Base-by-base conservation (phyloP, 306 rosid genomes). In the Prunus padus region DNA sequence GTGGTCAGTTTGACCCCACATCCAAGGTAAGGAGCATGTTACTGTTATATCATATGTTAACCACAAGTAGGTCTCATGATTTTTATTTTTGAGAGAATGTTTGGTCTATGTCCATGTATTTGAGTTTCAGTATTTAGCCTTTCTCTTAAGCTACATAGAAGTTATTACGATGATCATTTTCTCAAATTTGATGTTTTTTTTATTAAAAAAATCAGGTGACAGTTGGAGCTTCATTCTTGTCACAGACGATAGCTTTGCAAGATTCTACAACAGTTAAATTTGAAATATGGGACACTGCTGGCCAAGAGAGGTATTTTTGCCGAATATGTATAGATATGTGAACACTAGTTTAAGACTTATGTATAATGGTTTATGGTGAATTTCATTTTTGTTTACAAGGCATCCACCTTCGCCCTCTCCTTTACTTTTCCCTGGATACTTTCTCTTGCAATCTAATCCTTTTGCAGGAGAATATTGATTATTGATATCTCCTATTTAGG, bases 221-320 rank as follows among this genome's bases (percentile, higher is more conserved):
- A 59, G 98, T 96, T 56, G 99, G 99, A 80, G 99, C 99, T 70
- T 96, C 99, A 63, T 96, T 96, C 89, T 88, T 96, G 89, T 89
- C 98, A 22, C 99, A 96, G 87, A 96, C 99, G 60, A 96, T 96
- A 74, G 99, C 98, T 72, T 79, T 96, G 83, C 99, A 96, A 87
- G 99, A 96, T 84, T 96, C 99, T 55, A 90, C 99, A 42, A 96
- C 98, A 0, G 99, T 96, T 77, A 96, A 96, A 87, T 96, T 96
- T 84, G 99, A 96, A 91, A 96, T 96, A 82, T 96, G 99, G 99
- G 99, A 96, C 80, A 96, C 99, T 55, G 99, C 99, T 79, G 99
- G 99, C 68, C 99, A 96, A 79, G 98, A 96, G 90, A 96, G 99
- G 99, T 96, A 82, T 50, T 75, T 25, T 59, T 56, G 28, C 74